phyloP scores from a whole-genome alignment of 768 basidiomycete species.

The Agrocybe praecox region DNA sequence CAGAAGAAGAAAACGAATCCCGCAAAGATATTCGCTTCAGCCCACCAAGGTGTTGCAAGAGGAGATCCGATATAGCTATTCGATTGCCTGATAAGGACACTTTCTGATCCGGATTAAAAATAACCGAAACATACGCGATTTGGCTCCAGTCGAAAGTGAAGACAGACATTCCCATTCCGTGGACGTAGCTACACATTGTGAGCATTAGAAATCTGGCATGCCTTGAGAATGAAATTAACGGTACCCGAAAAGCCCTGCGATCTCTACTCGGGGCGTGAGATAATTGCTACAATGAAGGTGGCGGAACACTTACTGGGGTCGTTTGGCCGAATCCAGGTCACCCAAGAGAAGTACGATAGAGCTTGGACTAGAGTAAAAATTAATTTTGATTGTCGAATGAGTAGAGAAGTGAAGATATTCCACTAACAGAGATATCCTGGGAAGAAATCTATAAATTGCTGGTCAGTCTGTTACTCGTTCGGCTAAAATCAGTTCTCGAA shows the following conservation, averaged over 20 bases:
- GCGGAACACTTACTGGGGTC: slow-evolving; percentile 39
- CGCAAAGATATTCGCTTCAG: slow-evolving; percentile 63
- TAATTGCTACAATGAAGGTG: background rate
- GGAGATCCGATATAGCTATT: slow-evolving; percentile 53
- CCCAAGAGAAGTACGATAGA: slow-evolving; percentile 61
- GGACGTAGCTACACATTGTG: slow-evolving; percentile 30
- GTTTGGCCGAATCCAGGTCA: slow-evolving; percentile 54
- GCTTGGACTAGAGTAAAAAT: slow-evolving; percentile 38
- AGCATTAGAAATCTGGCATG: background rate
- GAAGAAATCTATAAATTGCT: slow-evolving; percentile 35
- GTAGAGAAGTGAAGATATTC: background rate
- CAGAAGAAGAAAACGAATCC: slow-evolving; percentile 72
- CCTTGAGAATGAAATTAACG: slow-evolving; percentile 2
- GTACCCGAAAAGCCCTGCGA: slow-evolving; percentile 51
- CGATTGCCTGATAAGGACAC: background rate
- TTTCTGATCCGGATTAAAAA: background rate
- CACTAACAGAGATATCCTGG: slow-evolving; percentile 43
- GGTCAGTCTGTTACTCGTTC: slow-evolving; percentile 1
- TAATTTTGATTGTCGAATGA: background rate
- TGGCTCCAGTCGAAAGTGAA: slow-evolving; percentile 59
- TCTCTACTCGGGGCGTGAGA: slow-evolving; percentile 26
- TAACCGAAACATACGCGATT: slow-evolving; percentile 48
- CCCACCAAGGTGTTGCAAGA: slow-evolving; percentile 64
- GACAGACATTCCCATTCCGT: slow-evolving; percentile 52
- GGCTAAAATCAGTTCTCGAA: background rate